A percentile compares a stretch with the other conserved stretches of the same genome.
Evolutionary conservation across 805 yeast species (phyloP).

Genomic region (Candida michaelii): DNA sequence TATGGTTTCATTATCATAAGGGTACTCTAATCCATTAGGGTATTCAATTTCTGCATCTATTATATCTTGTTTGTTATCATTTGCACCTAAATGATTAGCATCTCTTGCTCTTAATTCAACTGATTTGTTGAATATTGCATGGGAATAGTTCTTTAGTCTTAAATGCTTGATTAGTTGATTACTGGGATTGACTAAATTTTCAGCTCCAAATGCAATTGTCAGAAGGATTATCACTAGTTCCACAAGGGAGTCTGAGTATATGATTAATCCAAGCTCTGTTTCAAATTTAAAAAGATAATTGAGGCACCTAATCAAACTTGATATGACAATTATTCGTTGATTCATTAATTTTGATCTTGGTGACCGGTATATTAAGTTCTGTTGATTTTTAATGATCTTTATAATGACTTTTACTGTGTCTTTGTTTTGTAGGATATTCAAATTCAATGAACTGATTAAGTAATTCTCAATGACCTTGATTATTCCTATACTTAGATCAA

Average conservation of each 20-base stretch:
- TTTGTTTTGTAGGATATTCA: conserved; percentile 31
- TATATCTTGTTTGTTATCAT: conserved; percentile 16
- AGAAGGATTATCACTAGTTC: conserved; percentile 52
- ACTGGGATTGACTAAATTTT: conserved; percentile 35
- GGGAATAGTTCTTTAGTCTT: conserved; percentile 27
- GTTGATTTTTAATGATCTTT: conserved; percentile 48
- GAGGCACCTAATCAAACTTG: conserved; percentile 39
- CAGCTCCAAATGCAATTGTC: conserved; percentile 52
- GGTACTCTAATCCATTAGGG: conserved; percentile 61
- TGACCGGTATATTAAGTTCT: conserved; percentile 41
- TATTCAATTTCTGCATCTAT: conserved; percentile 37
- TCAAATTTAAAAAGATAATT: conserved; percentile 37
- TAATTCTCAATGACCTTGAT: conserved; percentile 50
- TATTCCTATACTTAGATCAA: conserved; percentile 46
- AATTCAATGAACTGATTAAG: conserved; percentile 27
- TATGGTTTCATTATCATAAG: conserved; percentile 60
- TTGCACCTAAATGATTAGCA: conserved; percentile 28
- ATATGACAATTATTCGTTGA: conserved; percentile 40
- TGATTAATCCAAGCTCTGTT: conserved; percentile 29
- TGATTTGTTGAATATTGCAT: conserved; percentile 44
- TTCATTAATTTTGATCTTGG: conserved; percentile 44
- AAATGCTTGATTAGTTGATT: conserved; percentile 35
- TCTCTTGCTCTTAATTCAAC: conserved; percentile 44
- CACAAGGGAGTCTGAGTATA: conserved; percentile 40
- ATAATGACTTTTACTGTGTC: conserved; percentile 42